phyloP scores from a whole-genome alignment of 2,329 filamentous ascomycete genomes.

The Onygenales sp. region DNA sequence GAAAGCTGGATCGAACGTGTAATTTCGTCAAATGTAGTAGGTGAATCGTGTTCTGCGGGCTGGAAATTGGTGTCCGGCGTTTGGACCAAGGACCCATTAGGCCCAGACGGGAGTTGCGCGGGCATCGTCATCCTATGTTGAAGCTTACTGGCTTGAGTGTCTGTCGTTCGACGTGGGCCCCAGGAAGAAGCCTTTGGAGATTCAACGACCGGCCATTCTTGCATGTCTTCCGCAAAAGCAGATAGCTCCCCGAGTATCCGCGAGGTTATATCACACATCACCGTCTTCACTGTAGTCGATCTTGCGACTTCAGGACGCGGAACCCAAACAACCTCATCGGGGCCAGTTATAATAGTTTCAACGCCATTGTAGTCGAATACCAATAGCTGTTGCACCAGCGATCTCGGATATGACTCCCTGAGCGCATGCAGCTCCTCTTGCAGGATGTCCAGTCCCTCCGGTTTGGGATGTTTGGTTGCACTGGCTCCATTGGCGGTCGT shows the following conservation, averaged over 20 bases:
- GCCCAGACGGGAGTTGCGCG: slow-evolving; percentile 42
- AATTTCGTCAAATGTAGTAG: slow-evolving; percentile 47
- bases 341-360: slow-evolving; percentile 44
- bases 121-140: slow-evolving; percentile 75
- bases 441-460: slow-evolving; percentile 29
- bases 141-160: slow-evolving; percentile 45
- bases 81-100: slow-evolving; percentile 24
- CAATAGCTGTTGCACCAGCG: slow-evolving; percentile 67
- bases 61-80: slow-evolving; percentile 27
- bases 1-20: slow-evolving; percentile 34
- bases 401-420: slow-evolving; percentile 63
- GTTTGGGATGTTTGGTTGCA: slow-evolving; percentile 26
- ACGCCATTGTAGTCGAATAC: slow-evolving; percentile 63
- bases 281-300: slow-evolving; percentile 69
- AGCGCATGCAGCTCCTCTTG: slow-evolving; percentile 60
- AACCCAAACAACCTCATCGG: slow-evolving; percentile 60
- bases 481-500: not conserved
- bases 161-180: slow-evolving; percentile 43
- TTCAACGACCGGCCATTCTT: slow-evolving; percentile 65
- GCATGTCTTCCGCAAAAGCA: slow-evolving; percentile 61
- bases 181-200: slow-evolving; percentile 52
- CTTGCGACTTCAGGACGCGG: slow-evolving; percentile 60
- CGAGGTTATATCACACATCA: slow-evolving; percentile 71
- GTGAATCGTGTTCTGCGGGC: slow-evolving; percentile 31
- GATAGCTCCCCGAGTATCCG: slow-evolving; percentile 67